These are phyloP conservation scores for Rhododendron ovatum DNA, from an alignment of 148 eudicot genomes.

Conservation along the genomic window DNA sequence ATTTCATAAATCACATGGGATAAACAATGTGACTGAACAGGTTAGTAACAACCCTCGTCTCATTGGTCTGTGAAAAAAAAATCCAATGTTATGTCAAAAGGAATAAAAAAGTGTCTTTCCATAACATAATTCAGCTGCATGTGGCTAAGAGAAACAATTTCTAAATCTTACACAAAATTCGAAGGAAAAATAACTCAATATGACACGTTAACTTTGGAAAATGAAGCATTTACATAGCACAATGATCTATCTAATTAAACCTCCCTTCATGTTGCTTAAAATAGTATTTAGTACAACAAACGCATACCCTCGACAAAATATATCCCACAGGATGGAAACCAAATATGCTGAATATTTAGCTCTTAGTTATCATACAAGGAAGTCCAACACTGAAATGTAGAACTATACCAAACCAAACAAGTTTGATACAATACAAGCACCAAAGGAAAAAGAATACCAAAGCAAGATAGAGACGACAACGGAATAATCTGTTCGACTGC, in stretches of 20 bases:
- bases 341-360: background rate
- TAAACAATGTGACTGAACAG: background rate
- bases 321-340: background rate
- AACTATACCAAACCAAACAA: background rate
- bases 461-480: background rate
- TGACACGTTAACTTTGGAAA: background rate
- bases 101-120: background rate
- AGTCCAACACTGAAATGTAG: background rate
- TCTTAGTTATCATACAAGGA: background rate
- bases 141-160: background rate
- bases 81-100: background rate
- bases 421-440: background rate
- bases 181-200: background rate
- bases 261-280: background rate
- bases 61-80: background rate
- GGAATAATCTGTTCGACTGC: background rate
- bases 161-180: background rate
- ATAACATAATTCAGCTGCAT: background rate
- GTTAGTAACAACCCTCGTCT: background rate
- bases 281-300: background rate
- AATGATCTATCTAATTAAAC: background rate
- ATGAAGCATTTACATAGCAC: background rate
- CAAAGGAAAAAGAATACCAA: background rate
- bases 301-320: background rate
- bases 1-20: background rate